phyloP scores from a whole-genome alignment of 1,139 yeast species.

The Hemisphaericaspora lyxosophila region DNA sequence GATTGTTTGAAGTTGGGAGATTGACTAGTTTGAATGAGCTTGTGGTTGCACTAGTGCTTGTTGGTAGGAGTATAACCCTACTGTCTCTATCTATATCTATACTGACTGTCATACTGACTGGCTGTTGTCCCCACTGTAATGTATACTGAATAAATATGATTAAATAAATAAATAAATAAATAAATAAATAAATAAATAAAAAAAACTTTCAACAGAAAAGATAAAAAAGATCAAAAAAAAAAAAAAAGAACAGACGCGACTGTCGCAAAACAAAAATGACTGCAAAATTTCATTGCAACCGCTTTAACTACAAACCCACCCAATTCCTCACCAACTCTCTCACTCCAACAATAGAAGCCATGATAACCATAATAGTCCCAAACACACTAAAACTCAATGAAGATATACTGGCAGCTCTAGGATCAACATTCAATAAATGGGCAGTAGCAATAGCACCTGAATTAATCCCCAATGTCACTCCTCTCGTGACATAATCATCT shows the following conservation, averaged over 20 bases:
- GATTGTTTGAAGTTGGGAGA: conserved; percentile 25
- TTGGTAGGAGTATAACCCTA: conserved; percentile 12
- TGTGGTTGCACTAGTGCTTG: neutral
- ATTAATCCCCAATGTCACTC: conserved; percentile 72
- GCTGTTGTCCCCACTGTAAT: neutral
- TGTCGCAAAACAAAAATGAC: neutral
- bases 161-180: too few relatives aligned
- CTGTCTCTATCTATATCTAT: conserved; percentile 12
- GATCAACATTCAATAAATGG: conserved; percentile 63
- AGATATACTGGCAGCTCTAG: conserved; percentile 80
- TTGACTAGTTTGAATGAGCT: conserved; percentile 18
- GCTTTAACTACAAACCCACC: conserved; percentile 27
- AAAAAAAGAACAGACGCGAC: too few relatives aligned
- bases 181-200: too few relatives aligned
- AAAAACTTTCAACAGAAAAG: too few relatives aligned
- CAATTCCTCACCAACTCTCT: conserved; percentile 27
- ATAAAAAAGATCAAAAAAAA: too few relatives aligned
- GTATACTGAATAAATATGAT: too few relatives aligned
- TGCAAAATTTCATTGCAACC: neutral
- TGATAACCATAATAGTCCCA: conserved; percentile 70
- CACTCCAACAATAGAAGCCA: conserved; percentile 56
- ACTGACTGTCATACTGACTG: neutral
- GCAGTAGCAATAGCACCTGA: conserved; percentile 87
- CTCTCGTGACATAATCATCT: conserved; percentile 72
- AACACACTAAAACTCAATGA: conserved; percentile 68